These are phyloP conservation scores for Suillus bovinus DNA, from an alignment of 768 basidiomycete genomes.

Conservation along the genomic window DNA sequence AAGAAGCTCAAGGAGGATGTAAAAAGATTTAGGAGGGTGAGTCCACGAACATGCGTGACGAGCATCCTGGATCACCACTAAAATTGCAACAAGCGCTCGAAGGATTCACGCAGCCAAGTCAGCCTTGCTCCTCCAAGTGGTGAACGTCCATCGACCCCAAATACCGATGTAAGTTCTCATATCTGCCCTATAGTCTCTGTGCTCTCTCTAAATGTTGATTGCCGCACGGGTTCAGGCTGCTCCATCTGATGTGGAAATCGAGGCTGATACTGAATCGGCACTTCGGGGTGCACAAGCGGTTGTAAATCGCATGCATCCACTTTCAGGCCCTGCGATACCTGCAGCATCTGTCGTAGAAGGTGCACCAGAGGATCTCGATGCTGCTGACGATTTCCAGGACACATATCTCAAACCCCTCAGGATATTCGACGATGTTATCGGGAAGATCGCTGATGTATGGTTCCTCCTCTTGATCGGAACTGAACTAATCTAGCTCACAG, in stretches of 20 bases:
- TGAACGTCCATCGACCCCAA: not conserved
- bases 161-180: not conserved
- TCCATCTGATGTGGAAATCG: not conserved
- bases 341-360: not conserved
- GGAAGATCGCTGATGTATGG: not conserved
- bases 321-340: not conserved
- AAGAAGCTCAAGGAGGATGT: not conserved
- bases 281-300: not conserved
- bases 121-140: not conserved
- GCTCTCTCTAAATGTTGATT: not conserved
- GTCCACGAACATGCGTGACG: not conserved
- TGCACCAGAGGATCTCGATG: not conserved
- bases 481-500: not conserved
- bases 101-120: not conserved
- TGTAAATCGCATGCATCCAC: not conserved
- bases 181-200: not conserved
- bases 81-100: not conserved
- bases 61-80: not conserved
- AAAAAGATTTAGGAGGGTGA: too few species aligned
- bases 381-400: not conserved
- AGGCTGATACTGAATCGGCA: not conserved
- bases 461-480: not conserved
- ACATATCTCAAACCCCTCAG: slow-evolving; percentile 7
- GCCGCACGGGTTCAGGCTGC: too few species aligned
- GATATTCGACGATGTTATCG: slow-evolving; percentile 1